Base-by-base conservation (phyloP, 2,329 filamentous ascomycete species). In the Phoma sp. region DNA sequence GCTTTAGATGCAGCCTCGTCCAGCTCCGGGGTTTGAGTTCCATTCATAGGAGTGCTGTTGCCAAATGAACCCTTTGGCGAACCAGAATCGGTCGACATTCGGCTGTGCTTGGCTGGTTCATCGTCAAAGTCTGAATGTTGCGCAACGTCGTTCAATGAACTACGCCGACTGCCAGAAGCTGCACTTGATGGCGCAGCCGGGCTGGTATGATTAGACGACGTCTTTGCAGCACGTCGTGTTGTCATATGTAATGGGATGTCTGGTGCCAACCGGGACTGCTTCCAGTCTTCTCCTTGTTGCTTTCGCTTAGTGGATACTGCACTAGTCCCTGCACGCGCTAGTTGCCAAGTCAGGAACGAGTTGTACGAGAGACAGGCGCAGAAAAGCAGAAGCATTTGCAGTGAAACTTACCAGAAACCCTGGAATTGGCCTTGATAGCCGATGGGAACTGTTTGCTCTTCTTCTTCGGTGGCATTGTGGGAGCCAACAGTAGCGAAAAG, bases 191-290 rank as follows among this genome's bases (percentile, higher is more conserved):
- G 58, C 23, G 67, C 71, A 54, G 67, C 68, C 30, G 73, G 64
- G 59, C 67, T 73, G 47, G 65, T 68, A 51, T 69, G 67, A 55
- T 68, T 70, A 46, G 73, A 75, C 46, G 68, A 70, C 55, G 68
- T 71, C 58, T 72, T 74, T 64, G 72, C 71, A 68, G 74, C 73
- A 64, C 72, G 72, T 52, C 79, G 74, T 45, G 78, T 80, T 52
- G 75, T 80, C 79, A 81, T 81, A 68, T 79, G 78, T 65, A 79
- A 70, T 47, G 78, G 77, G 68, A 76, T 73, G 55, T 78, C 77
- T 59, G 78, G 78, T 68, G 77, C 75, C 59, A 79, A 77, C 62
- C 76, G 70, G 60, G 72, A 72, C 58, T 56, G 53, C 47, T 56
- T 56, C 47, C 47, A 55, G 52, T 55, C 52, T 55, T 55, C 52